Conservation (phyloP, 768 basidiomycete genomes). For the Fomitopsis serialis region DNA sequence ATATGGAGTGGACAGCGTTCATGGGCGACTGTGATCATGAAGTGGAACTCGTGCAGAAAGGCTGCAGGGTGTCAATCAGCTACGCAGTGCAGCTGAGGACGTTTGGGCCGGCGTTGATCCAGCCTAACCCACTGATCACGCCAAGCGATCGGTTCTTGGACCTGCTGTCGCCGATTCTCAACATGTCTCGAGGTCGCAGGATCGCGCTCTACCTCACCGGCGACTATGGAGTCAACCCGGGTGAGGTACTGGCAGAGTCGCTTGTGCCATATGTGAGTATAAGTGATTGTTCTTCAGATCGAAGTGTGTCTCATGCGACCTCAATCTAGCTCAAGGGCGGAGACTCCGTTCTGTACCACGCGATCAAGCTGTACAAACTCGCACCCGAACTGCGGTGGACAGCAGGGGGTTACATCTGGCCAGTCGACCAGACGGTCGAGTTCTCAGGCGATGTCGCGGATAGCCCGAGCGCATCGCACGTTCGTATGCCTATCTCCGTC, state of each 20-base stretch:
- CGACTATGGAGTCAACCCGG: conserved; percentile 67
- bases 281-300: background rate
- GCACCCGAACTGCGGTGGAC: conserved; percentile 73
- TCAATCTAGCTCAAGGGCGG: conserved; percentile 62
- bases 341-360: conserved; percentile 71
- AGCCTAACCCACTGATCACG: conserved; percentile 58
- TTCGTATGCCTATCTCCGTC: conserved; percentile 7
- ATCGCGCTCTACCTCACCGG: conserved; percentile 69
- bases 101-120: conserved; percentile 48
- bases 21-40: conserved; percentile 71
- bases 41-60: conserved; percentile 64
- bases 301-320: conserved; percentile 1
- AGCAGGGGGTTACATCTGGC: conserved; percentile 82
- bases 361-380: conserved; percentile 73
- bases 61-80: conserved; percentile 62
- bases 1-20: conserved; percentile 78
- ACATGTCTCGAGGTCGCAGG: conserved; percentile 63
- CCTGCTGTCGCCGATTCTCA: conserved; percentile 63
- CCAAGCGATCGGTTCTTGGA: conserved; percentile 76
- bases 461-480: conserved; percentile 13
- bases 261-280: conserved; percentile 62
- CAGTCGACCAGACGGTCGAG: conserved; percentile 65
- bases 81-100: conserved; percentile 68
- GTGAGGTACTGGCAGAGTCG: conserved; percentile 62
- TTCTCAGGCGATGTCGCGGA: conserved; percentile 41